phyloP scores from a whole-genome alignment of 1,284 basidiomycete genomes.

The Heterobasidion irregulare region DNA sequence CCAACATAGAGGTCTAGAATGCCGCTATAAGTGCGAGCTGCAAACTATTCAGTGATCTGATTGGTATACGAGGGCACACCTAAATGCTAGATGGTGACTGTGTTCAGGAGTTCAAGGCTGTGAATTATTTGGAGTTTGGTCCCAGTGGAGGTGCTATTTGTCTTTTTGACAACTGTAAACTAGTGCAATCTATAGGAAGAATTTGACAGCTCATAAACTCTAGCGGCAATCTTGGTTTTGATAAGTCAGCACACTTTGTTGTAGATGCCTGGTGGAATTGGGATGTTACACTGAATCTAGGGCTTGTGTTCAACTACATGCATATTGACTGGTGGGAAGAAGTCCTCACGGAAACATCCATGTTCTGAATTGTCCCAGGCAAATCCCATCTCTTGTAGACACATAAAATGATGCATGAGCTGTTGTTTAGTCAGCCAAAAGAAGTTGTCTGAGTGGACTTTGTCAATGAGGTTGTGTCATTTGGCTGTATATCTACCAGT shows the following conservation, averaged over 20 bases:
- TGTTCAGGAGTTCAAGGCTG: not conserved
- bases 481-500: not conserved
- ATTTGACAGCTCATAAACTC: no score
- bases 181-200: no score
- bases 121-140: not conserved
- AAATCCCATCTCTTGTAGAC: not conserved
- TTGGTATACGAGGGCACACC: not conserved
- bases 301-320: no score
- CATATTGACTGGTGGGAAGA: no score
- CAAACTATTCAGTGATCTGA: not conserved
- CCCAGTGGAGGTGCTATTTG: no score
- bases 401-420: not conserved
- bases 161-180: no score
- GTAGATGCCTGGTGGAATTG: no score
- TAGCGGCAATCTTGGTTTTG: no score
- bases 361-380: not conserved
- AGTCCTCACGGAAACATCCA: not conserved
- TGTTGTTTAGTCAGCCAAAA: slow-evolving; percentile 5
- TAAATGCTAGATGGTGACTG: not conserved
- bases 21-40: not conserved
- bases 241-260: no score
- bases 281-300: no score
- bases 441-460: not conserved
- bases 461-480: not conserved
- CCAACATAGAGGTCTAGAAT: not conserved